phyloP scores from a whole-genome alignment of 208 protist genomes.

The Crithidia bombi region DNA sequence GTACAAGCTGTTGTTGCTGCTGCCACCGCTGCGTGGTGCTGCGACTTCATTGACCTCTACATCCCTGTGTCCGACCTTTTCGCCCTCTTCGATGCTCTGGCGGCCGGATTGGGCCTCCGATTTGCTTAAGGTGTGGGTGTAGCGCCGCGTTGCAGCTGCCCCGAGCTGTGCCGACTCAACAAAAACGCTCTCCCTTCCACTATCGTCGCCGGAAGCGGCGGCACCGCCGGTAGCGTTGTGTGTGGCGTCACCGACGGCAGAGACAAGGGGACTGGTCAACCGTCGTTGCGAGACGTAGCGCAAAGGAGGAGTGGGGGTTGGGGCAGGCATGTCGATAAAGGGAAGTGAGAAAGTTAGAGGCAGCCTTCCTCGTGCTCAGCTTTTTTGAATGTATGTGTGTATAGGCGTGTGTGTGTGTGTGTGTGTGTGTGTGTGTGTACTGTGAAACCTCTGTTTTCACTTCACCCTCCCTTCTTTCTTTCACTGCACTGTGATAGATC shows the following conservation, averaged over 20 bases:
- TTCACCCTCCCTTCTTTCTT: too few relatives aligned
- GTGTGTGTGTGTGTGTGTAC: background rate
- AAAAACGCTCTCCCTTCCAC: background rate
- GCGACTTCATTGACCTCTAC: too few relatives aligned
- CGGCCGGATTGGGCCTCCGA: background rate
- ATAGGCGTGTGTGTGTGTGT: background rate
- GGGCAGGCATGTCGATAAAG: background rate
- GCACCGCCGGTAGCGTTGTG: background rate
- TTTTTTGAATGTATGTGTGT: too few relatives aligned
- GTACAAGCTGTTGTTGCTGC: background rate
- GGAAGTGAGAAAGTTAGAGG: background rate
- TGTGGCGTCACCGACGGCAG: background rate
- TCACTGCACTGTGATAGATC: too few relatives aligned
- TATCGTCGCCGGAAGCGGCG: too few relatives aligned
- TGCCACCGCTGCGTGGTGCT: background rate
- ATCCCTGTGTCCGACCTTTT: background rate
- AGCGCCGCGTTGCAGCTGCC: background rate
- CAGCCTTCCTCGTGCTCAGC: too few relatives aligned
- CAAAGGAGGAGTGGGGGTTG: constrained; percentile 12
- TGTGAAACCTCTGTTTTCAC: too few relatives aligned
- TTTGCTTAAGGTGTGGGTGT: background rate
- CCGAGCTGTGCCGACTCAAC: background rate
- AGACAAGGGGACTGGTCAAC: constrained; percentile 15
- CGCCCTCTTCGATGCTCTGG: background rate
- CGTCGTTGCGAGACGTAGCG: constrained; percentile 9